Conservation (phyloP, 768 basidiomycete species). For the Trametes cubensis region DNA sequence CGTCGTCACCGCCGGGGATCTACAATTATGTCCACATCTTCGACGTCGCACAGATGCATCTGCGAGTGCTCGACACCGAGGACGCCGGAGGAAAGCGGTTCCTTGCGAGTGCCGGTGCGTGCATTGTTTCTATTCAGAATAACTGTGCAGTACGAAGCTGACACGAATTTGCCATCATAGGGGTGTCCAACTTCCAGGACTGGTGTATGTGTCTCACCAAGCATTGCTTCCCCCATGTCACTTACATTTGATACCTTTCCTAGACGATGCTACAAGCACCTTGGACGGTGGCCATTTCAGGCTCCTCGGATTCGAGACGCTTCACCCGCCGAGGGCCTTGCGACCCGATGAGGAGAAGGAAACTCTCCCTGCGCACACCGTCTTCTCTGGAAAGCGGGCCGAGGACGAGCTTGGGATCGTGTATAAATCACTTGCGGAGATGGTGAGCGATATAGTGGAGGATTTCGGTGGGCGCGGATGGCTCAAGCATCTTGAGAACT, state of each 20-base stretch:
- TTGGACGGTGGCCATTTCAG: slow-evolving; percentile 6
- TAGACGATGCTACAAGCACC: slow-evolving; percentile 11
- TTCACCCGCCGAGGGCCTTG: slow-evolving; percentile 24
- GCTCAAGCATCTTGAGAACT: slow-evolving; percentile 8
- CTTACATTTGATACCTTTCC: background rate
- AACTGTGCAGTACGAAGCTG: background rate
- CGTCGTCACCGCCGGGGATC: background rate
- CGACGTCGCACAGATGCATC: slow-evolving; percentile 37
- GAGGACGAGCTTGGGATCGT: slow-evolving; percentile 44
- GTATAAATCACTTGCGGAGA: slow-evolving; percentile 44
- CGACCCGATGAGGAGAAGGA: slow-evolving; percentile 18
- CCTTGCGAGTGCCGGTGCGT: slow-evolving; percentile 37
- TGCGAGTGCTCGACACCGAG: slow-evolving; percentile 32
- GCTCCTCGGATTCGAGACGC: slow-evolving; percentile 3
- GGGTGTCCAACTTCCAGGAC: slow-evolving; percentile 22
- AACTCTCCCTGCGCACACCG: slow-evolving; percentile 4
- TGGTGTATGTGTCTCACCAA: slow-evolving; percentile 13
- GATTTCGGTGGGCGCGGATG: slow-evolving; percentile 48
- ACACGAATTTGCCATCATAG: background rate
- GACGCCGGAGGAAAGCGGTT: slow-evolving; percentile 44
- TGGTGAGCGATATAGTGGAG: slow-evolving; percentile 41
- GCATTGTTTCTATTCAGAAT: background rate
- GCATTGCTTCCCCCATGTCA: no score
- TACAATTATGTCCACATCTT: slow-evolving; percentile 38
- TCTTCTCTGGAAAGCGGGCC: slow-evolving; percentile 35